Evolutionary conservation across 495 filamentous ascomycete genomes (phyloP).

Genomic region (Penicillium subrubescens): DNA sequence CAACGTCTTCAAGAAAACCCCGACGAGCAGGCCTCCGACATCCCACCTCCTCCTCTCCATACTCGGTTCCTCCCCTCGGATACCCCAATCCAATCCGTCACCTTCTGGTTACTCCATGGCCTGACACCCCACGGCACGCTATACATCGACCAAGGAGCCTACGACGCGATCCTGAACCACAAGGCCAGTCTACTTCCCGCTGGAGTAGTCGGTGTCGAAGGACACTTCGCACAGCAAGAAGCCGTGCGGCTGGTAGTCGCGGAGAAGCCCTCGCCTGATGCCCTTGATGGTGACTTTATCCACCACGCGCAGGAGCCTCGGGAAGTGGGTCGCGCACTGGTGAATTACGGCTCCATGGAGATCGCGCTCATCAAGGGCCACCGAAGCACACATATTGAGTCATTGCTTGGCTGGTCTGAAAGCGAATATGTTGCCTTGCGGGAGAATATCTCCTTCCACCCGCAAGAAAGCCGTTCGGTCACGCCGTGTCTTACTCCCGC

Average conservation of each 20-base stretch:
- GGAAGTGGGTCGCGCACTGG: slow-evolving; percentile 90
- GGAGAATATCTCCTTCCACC: slow-evolving; percentile 77
- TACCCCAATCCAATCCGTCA: slow-evolving; percentile 84
- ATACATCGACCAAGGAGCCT: slow-evolving; percentile 88
- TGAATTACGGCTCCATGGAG: slow-evolving; percentile 88
- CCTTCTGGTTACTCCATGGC: slow-evolving; percentile 96
- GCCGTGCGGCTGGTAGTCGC: slow-evolving; percentile 82
- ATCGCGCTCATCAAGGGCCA: slow-evolving; percentile 82
- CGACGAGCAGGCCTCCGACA: not conserved
- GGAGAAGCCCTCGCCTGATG: slow-evolving; percentile 45
- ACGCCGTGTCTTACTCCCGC: slow-evolving; percentile 47
- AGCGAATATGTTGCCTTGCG: slow-evolving; percentile 91
- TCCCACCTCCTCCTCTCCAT: slow-evolving; percentile 64
- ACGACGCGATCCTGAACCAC: slow-evolving; percentile 66
- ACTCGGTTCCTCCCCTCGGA: slow-evolving; percentile 91
- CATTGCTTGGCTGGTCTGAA: slow-evolving; percentile 84
- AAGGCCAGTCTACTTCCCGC: slow-evolving; percentile 92
- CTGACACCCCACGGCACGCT: slow-evolving; percentile 89
- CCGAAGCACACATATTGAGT: slow-evolving; percentile 76
- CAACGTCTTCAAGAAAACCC: slow-evolving; percentile 54
- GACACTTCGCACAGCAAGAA: slow-evolving; percentile 88
- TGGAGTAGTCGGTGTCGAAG: slow-evolving; percentile 86
- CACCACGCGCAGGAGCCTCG: slow-evolving; percentile 51
- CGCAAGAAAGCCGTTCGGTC: slow-evolving; percentile 26
- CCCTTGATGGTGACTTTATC: slow-evolving; percentile 46